Conservation (phyloP, 495 filamentous ascomycete genomes). For the Podospora fimiseda region DNA sequence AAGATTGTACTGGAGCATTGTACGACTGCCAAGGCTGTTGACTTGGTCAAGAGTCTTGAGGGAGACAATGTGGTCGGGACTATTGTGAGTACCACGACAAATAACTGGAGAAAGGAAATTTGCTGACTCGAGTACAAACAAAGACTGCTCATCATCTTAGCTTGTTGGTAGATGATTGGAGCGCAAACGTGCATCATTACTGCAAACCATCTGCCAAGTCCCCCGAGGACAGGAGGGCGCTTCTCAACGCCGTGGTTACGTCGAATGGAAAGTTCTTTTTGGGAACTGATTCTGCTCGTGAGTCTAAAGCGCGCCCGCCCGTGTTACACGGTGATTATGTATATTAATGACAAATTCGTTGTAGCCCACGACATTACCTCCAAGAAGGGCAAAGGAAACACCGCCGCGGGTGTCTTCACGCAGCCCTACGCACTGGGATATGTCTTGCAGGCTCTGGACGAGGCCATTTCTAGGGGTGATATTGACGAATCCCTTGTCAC, state of each 20-base stretch:
- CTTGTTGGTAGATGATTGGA: slow-evolving; percentile 69
- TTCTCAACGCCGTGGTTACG: slow-evolving; percentile 60
- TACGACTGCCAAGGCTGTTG: slow-evolving; percentile 74
- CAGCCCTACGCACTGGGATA: slow-evolving; percentile 78
- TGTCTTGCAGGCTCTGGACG: slow-evolving; percentile 67
- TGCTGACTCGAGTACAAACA: neutral
- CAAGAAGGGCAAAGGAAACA: slow-evolving; percentile 61
- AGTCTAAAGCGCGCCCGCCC: neutral
- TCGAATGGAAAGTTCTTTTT: slow-evolving; percentile 82
- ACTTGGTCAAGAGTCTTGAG: slow-evolving; percentile 68
- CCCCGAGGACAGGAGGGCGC: slow-evolving; percentile 66
- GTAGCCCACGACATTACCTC: slow-evolving; percentile 68
- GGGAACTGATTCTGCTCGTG: slow-evolving; percentile 23
- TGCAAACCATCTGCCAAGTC: slow-evolving; percentile 80
- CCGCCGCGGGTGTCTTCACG: slow-evolving; percentile 84
- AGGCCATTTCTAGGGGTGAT: slow-evolving; percentile 58
- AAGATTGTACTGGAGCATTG: slow-evolving; percentile 79
- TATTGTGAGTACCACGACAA: slow-evolving; percentile 37
- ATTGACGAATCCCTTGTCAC: slow-evolving; percentile 60
- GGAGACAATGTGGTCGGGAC: slow-evolving; percentile 67
- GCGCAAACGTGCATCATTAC: slow-evolving; percentile 67
- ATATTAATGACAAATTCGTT: too few species aligned
- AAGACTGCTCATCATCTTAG: slow-evolving; percentile 69
- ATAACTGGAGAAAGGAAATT: too few species aligned
- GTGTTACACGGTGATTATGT: too few species aligned